Conservation (phyloP, 495 filamentous ascomycete genomes). For the Aspergillus hancockii region DNA sequence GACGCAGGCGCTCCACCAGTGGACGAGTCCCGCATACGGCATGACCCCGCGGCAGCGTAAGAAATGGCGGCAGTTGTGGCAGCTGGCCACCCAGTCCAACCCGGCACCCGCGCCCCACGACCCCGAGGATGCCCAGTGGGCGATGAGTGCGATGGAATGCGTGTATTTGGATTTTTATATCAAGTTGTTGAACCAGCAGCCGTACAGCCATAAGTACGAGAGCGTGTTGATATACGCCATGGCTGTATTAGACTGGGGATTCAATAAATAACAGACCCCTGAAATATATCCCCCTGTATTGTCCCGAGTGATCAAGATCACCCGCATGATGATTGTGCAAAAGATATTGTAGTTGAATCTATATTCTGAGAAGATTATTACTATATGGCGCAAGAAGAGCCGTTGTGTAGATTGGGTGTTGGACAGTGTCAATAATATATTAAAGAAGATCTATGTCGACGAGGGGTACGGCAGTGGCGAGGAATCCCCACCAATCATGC, state of each 20-base stretch:
- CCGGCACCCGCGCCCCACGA: background rate
- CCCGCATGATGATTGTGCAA: constrained; percentile 12
- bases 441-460: no score
- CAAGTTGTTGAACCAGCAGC: constrained; percentile 19
- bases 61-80: background rate
- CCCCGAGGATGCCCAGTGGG: background rate
- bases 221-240: constrained; percentile 15
- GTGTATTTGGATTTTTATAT: constrained; percentile 18
- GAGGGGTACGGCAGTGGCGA: no score
- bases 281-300: constrained; percentile 10
- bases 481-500: no score
- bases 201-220: constrained; percentile 10
- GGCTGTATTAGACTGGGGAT: constrained; percentile 3
- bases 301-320: constrained; percentile 12
- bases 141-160: background rate
- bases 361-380: no score
- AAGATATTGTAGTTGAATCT: constrained; percentile 16
- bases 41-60: constrained; percentile 3
- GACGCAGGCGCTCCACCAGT: constrained; percentile 11
- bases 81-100: background rate
- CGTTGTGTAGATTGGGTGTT: no score
- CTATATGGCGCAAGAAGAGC: no score
- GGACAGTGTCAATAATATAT: no score
- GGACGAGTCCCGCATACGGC: no score
- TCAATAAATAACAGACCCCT: background rate